Base-by-base conservation (phyloP, 148 eudicot genomes). In the Rhododendron mucronatum region DNA sequence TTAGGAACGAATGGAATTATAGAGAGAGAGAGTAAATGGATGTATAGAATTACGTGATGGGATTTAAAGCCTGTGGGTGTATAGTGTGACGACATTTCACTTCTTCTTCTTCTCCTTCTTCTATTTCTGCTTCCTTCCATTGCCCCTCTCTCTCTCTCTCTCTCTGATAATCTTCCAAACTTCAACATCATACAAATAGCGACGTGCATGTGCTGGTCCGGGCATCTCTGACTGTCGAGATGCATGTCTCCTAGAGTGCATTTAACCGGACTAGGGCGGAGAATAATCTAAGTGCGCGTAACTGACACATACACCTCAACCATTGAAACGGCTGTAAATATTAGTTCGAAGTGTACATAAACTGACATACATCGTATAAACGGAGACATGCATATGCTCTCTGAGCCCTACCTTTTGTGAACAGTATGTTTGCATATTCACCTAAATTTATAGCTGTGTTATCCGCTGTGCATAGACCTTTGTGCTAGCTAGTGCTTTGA, bases 21-120 rank as follows among this genome's bases (percentile, higher is more conserved):
- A 41, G 7, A 5, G 65, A 85, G 65, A 85, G 79, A 84, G 84
- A 86, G 84, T 71, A 71, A 81, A 84, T 79, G 80, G 75, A 81
- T 26, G 69, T 89, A 83, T 89, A 84, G 93, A 85, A 84, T 30
- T 71, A 76, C 86, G 93, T 91, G 93, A 91, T 84, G 89, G 83
- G 90, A 90, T 85, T 86, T 86, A 86, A 89, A 88, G 89, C 69
- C 90, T 86, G 55, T 26, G 33, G 65, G 26, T 59, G 65, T 21
- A 13, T 61, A 30, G 57, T 55, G 89, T 87, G 83, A 71, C 84
- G 67, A 67, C 86, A 80, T 84, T 84, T 82, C 53, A 75, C 82
- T 77, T 75, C 28, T 80, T 51, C 84, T 61, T 33, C 69, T 80
- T 41, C 75, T 65, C 74, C 78, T 78, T 65, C n/a, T 81, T 41